Conservation (phyloP, 2,329 filamentous ascomycete genomes). For the Fusarium armeniacum region DNA sequence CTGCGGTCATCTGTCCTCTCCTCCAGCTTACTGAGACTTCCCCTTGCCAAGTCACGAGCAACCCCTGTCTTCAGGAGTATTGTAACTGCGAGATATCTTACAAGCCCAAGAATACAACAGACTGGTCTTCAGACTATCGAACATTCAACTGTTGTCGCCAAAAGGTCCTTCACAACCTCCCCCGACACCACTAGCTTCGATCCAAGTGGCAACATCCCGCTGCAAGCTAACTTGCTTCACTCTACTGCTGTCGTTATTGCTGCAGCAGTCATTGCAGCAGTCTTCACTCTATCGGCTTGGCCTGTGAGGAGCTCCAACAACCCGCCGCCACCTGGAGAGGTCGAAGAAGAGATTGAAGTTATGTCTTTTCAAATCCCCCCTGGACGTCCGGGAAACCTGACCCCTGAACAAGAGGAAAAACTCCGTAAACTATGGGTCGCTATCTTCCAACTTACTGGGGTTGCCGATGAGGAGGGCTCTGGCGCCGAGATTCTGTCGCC, state of each 20-base stretch:
- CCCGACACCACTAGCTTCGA: constrained; percentile 2
- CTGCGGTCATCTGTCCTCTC: constrained; percentile 33
- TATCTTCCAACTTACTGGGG: constrained; percentile 81
- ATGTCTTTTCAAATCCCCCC: constrained; percentile 66
- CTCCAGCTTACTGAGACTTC: constrained; percentile 28
- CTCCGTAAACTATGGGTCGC: constrained; percentile 87
- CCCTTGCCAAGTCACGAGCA: constrained; percentile 32
- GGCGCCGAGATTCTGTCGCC: constrained; percentile 39
- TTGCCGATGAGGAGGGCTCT: constrained; percentile 55
- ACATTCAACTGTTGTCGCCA: constrained; percentile 1
- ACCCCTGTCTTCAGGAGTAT: constrained; percentile 29
- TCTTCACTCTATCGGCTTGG: constrained; percentile 40
- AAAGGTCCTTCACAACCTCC: constrained; percentile 24
- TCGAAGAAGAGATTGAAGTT: constrained; percentile 39
- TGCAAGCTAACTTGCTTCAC: constrained; percentile 41
- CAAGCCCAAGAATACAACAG: background rate
- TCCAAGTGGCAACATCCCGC: constrained; percentile 15
- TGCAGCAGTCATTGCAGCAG: constrained; percentile 25
- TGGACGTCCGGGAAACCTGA: constrained; percentile 88
- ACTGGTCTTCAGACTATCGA: constrained; percentile 1
- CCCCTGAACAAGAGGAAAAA: constrained; percentile 89
- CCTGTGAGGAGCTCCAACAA: constrained; percentile 13
- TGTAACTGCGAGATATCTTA: constrained; percentile 18
- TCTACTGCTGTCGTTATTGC: constrained; percentile 36
- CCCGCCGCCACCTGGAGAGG: constrained; percentile 6